Evolutionary conservation across 352 stramenopile species (phyloP).

Genomic region (Phytophthora crassamura): DNA sequence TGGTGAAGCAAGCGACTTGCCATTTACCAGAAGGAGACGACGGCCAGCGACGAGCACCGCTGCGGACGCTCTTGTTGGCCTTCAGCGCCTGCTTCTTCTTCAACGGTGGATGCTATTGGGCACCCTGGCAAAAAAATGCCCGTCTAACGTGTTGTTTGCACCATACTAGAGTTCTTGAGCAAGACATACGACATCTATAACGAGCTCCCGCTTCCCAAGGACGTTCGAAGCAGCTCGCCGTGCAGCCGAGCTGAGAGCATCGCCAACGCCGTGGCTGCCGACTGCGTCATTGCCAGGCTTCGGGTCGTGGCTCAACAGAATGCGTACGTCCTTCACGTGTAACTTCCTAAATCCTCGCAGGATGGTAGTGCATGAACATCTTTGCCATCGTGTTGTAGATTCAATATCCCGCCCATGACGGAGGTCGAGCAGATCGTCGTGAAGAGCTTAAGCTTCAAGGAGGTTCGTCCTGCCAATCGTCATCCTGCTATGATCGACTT

Average conservation of each 20-base stretch:
- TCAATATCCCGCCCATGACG: conserved; percentile 53
- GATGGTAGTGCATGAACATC: not conserved
- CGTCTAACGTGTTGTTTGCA: not conserved
- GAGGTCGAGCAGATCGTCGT: conserved; percentile 60
- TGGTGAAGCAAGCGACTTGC: conserved; percentile 49
- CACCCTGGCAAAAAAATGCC: too few relatives aligned
- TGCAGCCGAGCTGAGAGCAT: conserved; percentile 54
- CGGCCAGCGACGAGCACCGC: conserved; percentile 27
- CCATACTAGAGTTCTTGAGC: conserved; percentile 53
- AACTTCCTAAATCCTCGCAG: not conserved
- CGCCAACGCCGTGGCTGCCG: conserved; percentile 48
- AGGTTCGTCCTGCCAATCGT: conserved; percentile 35
- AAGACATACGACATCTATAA: conserved; percentile 58
- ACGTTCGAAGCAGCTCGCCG: conserved; percentile 33
- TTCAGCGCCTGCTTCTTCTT: conserved; percentile 62
- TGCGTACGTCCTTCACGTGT: conserved; percentile 28
- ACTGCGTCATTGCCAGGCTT: conserved; percentile 58
- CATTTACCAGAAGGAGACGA: conserved; percentile 50
- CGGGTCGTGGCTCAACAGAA: conserved; percentile 57
- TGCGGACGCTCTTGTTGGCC: conserved; percentile 42
- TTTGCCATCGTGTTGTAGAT: conserved; percentile 25
- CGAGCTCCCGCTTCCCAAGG: conserved; percentile 42
- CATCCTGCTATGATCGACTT: not conserved
- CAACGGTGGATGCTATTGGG: conserved; percentile 37
- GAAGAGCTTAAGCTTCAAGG: conserved; percentile 63